Percentiles rank a stretch among this genome's conserved stretches.
These are phyloP conservation scores for Groenewaldozyma tartarivorans DNA, from an alignment of 805 yeast species.

Conservation along the genomic window DNA sequence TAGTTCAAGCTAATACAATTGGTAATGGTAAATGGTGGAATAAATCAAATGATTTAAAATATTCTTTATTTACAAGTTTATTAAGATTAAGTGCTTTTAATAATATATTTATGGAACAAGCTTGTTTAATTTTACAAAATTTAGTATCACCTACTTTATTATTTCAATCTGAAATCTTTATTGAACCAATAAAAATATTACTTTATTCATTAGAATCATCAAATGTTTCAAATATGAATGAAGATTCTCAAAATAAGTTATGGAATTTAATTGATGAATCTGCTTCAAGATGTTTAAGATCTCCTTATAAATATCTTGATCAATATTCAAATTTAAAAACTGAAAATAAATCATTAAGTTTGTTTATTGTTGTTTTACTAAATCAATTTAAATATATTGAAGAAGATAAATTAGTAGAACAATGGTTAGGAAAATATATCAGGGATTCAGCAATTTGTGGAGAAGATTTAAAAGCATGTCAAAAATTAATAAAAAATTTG, in stretches of 20 bases:
- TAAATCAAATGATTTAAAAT: slow-evolving; percentile 29
- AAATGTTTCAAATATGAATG: slow-evolving; percentile 1
- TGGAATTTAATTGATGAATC: slow-evolving; percentile 70
- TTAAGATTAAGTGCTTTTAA: slow-evolving; percentile 40
- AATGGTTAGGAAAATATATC: slow-evolving; percentile 45
- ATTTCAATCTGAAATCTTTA: slow-evolving; percentile 41
- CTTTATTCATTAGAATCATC: slow-evolving; percentile 35
- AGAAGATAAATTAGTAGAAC: slow-evolving; percentile 20
- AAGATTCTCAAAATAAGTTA: slow-evolving; percentile 26
- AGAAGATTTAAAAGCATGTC: slow-evolving; percentile 35
- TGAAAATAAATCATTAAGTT: slow-evolving; percentile 37
- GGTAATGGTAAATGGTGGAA: slow-evolving; percentile 76
- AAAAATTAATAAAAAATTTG: slow-evolving; percentile 3
- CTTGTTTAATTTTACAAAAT: slow-evolving; percentile 38
- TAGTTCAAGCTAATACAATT: slow-evolving; percentile 45
- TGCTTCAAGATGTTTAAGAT: slow-evolving; percentile 53
- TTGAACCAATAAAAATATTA: slow-evolving; percentile 48
- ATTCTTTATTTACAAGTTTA: slow-evolving; percentile 61
- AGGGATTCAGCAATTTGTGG: slow-evolving; percentile 46
- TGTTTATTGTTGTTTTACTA: slow-evolving; percentile 44
- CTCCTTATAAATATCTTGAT: slow-evolving; percentile 85
- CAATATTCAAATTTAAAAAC: slow-evolving; percentile 23
- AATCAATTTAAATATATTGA: slow-evolving; percentile 61
- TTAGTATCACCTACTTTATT: slow-evolving; percentile 44
- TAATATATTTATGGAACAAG: slow-evolving; percentile 31